Evolutionary conservation across 345 rosid species (phyloP).

Genomic region (Eucalyptus camaldulensis): DNA sequence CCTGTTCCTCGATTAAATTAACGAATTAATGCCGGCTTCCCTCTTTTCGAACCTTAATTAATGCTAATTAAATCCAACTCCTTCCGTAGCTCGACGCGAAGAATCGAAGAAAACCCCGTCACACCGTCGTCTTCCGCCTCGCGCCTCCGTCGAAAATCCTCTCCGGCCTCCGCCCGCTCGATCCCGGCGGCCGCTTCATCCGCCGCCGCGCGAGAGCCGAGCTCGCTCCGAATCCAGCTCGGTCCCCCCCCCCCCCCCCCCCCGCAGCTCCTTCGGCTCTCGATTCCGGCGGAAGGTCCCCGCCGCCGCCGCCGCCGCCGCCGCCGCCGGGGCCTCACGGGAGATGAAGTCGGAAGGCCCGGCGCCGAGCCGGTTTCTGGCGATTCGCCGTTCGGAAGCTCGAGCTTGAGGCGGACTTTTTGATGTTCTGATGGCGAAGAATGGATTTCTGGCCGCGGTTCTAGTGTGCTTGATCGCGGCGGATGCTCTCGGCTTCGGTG

Average conservation of each 20-base stretch:
- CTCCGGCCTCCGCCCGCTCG: background rate
- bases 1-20: background rate
- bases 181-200: background rate
- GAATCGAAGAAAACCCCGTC: background rate
- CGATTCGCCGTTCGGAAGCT: background rate
- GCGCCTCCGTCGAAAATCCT: background rate
- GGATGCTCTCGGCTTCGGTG: constrained; percentile 16
- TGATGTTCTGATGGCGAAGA: constrained; percentile 20
- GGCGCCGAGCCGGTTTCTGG: background rate
- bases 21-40: background rate
- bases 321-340: background rate
- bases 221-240: background rate
- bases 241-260: background rate
- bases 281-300: background rate
- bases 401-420: background rate
- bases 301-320: background rate
- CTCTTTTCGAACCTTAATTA: background rate
- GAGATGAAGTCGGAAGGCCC: background rate
- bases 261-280: background rate
- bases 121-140: background rate
- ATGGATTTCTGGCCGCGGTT: constrained; percentile 12
- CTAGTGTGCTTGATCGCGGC: constrained; percentile 21
- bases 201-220: background rate
- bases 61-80: background rate
- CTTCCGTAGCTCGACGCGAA: background rate